Evolutionary conservation across 2,329 filamentous ascomycete species (phyloP), one percentile per base, ranked within the genome.

Genomic region (Hypoxylon sp.): DNA sequence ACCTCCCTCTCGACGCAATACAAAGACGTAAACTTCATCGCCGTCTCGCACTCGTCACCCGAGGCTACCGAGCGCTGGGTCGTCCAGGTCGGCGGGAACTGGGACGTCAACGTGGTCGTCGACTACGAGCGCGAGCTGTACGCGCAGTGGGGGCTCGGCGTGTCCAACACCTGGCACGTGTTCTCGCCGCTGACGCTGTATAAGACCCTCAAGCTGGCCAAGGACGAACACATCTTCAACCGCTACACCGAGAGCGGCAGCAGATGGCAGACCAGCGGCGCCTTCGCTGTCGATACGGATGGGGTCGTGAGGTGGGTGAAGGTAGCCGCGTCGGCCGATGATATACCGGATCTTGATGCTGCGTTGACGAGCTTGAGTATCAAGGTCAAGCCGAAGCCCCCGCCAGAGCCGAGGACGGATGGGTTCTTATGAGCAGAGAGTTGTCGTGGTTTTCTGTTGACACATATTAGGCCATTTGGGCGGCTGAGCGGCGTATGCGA

Each of bases 221-320:
- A 83, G 67, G 80, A 86, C 52, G 89, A 93, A 75, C 85, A 87
- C 13, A 91, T 93, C 69, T 90, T 87, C 85, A 90, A 90, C 75
- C 79, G 86, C 23, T 83, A 87, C 2, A 89, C 88, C 2, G 87
- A 90, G 78, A 91, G 86, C 74, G 90, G 90, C 41, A 88, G 80
- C 69, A 79, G 89, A 57, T 93, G 91, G 90, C 90, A 93, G 83
- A 90, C 81, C 25, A 82, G 85, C 49, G 91, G 90, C 28, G 87
- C 86, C 28, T 93, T 89, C 79, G 89, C 86, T 1, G 79, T 90
- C 28, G 87, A 89, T 74, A 74, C 73, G 5, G 76, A 81, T 28
- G 87, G 87, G 2, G 73, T 80, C 11, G 83, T 91, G 2, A 81
- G 79, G 59, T 90, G 87, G 86, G 80, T 79, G 3, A 79, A 82